phyloP scores from a whole-genome alignment of 2,329 filamentous ascomycete species.

The Verticillium nubilum region DNA sequence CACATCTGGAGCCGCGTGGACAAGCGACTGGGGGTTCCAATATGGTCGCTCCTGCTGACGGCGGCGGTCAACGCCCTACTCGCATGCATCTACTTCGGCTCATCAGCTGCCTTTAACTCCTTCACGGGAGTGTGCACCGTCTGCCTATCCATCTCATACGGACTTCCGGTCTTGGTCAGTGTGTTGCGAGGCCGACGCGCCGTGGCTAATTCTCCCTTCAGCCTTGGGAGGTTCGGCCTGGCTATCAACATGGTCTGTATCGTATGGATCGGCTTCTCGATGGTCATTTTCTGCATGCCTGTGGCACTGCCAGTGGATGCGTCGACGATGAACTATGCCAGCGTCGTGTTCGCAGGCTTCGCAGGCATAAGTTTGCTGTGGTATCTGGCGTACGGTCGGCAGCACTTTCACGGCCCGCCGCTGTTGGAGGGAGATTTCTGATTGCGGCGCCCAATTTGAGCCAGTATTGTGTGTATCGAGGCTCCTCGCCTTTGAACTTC shows the following conservation, averaged over 20 bases:
- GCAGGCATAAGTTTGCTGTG: constrained; percentile 53
- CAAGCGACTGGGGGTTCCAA: constrained; percentile 59
- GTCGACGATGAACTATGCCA: constrained; percentile 62
- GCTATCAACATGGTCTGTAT: constrained; percentile 63
- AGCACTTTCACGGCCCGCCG: constrained; percentile 57
- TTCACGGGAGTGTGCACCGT: constrained; percentile 79
- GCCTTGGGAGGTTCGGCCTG: constrained; percentile 63
- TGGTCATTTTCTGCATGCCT: constrained; percentile 74
- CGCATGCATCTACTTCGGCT: constrained; percentile 75
- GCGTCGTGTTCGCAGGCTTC: constrained; percentile 60
- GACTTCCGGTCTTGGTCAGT: constrained; percentile 67
- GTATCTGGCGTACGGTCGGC: constrained; percentile 59
- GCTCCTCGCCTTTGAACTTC: no score
- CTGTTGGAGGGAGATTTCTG: no score
- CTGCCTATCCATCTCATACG: constrained; percentile 70
- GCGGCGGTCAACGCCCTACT: constrained; percentile 64
- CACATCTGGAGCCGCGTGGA: constrained; percentile 62
- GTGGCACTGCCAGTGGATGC: constrained; percentile 52
- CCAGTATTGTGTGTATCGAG: no score
- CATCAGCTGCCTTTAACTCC: constrained; percentile 69
- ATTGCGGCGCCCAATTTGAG: no score
- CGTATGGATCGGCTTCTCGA: constrained; percentile 64
- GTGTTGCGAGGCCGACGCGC: constrained; percentile 59
- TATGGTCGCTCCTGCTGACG: constrained; percentile 64
- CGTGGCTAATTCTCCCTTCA: constrained; percentile 61